Evolutionary conservation across 345 rosid genomes (phyloP).

Genomic region (Brassica juncea): DNA sequence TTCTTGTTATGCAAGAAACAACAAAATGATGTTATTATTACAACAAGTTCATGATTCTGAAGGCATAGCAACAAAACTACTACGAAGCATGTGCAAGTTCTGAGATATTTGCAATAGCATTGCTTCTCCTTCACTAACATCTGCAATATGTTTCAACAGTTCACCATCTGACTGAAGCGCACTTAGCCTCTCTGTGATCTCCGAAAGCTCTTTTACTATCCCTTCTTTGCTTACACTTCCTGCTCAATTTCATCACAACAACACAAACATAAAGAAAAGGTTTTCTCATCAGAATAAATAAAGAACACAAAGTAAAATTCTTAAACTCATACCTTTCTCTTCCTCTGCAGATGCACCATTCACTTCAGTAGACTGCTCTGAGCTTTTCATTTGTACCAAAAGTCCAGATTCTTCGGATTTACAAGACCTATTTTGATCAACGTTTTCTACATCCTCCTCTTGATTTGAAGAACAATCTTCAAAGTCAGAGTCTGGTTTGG

Average conservation of each 20-base stretch:
- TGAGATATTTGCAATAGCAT: conserved; percentile 47
- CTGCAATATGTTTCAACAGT: conserved; percentile 36
- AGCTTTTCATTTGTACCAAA: background rate
- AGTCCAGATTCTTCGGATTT: conserved; percentile 8
- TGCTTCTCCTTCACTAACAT: conserved; percentile 43
- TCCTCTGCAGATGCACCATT: background rate
- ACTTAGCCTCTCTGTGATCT: conserved; percentile 44
- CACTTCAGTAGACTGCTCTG: background rate
- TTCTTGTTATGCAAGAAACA: conserved; percentile 18
- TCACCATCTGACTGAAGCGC: conserved; percentile 48
- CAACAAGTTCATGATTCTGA: conserved; percentile 33
- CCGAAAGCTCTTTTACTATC: conserved; percentile 41
- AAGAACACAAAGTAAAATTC: background rate
- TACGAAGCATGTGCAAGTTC: conserved; percentile 48
- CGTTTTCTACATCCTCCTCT: conserved; percentile 32
- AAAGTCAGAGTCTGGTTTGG: conserved; percentile 27
- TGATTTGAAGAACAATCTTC: conserved; percentile 27
- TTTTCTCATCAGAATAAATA: background rate
- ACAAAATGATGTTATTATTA: conserved; percentile 6
- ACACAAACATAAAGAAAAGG: background rate
- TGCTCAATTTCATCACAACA: background rate
- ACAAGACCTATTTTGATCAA: conserved; percentile 1
- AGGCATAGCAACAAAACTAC: conserved; percentile 44
- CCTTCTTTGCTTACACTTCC: conserved; percentile 4
- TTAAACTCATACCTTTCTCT: background rate